A percentile compares a stretch with the other conserved stretches of the same genome.
These are phyloP conservation scores for Beta vulgaris DNA, from an alignment of 148 eudicot genomes.

Conservation along the genomic window DNA sequence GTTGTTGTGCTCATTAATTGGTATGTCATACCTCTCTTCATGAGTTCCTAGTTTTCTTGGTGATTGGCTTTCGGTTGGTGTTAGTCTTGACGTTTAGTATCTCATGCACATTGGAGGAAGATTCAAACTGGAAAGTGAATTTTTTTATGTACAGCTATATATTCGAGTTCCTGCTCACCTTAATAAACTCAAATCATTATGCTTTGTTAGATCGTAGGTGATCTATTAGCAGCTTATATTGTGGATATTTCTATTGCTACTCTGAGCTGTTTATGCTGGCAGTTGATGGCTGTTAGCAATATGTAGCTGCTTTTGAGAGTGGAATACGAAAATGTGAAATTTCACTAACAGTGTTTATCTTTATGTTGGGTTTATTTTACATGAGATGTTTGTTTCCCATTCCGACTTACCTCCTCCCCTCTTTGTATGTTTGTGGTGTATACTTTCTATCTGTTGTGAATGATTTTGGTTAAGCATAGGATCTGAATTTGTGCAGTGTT, in stretches of 20 bases:
- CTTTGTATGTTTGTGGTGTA: background rate
- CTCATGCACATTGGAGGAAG: too few relatives aligned
- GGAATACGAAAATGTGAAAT: too few relatives aligned
- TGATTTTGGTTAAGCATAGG: background rate
- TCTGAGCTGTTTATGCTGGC: background rate
- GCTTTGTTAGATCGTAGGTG: background rate
- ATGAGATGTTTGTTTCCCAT: background rate
- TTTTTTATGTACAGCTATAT: conserved; percentile 4
- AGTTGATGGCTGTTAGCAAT: background rate
- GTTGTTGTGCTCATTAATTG: conserved; percentile 82
- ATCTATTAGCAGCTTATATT: background rate
- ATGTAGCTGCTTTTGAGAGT: background rate
- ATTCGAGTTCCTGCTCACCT: background rate
- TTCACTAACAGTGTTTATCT: background rate
- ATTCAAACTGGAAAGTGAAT: background rate
- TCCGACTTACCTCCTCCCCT: background rate
- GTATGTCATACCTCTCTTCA: conserved; percentile 33
- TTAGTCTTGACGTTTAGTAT: background rate
- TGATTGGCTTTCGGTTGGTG: conserved; percentile 1
- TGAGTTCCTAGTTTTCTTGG: background rate
- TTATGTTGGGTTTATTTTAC: background rate
- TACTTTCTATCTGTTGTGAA: background rate
- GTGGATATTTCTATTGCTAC: background rate
- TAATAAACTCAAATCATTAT: background rate
- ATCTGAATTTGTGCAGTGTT: background rate